A percentile compares a stretch with the other conserved stretches of the same genome.
These are phyloP conservation scores for Claviceps digitariae DNA, from an alignment of 2,329 filamentous ascomycete species.

Conservation along the genomic window DNA sequence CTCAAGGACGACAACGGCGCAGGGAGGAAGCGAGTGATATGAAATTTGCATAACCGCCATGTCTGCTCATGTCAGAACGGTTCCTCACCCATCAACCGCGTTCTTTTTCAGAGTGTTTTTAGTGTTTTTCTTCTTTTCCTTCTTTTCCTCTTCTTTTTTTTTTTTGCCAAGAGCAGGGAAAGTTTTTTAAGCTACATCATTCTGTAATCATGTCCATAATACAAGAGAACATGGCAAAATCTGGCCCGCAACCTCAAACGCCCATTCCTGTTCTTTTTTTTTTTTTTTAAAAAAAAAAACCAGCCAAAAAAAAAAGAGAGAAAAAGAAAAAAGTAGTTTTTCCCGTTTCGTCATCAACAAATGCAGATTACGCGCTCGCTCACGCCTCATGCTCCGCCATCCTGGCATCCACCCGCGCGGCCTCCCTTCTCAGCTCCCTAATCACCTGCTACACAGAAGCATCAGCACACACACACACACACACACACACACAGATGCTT, in stretches of 20 bases:
- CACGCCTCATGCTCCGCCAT: neutral
- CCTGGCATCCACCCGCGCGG: constrained; percentile 32
- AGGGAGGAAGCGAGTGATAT: neutral
- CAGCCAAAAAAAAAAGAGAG: neutral
- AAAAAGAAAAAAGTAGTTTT: neutral
- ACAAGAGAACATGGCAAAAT: neutral
- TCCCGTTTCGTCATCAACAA: neutral
- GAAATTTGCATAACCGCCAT: neutral
- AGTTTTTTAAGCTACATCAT: neutral
- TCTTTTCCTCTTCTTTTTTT: too few relatives aligned
- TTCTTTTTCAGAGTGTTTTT: neutral
- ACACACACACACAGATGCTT: too few relatives aligned
- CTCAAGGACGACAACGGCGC: neutral
- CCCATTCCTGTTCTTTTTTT: neutral
- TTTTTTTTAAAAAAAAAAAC: too few relatives aligned
- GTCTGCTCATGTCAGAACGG: neutral
- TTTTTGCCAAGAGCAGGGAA: neutral
- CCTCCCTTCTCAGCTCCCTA: constrained; percentile 44
- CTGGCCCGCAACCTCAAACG: neutral
- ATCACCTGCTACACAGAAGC: constrained; percentile 36
- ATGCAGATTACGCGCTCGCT: neutral
- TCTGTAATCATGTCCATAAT: neutral
- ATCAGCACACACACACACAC: too few relatives aligned
- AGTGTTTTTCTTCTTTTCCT: too few relatives aligned
- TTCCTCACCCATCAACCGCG: neutral